Conservation (phyloP, 2,329 filamentous ascomycete species). For the Lasiodiplodia gonubiensis region DNA sequence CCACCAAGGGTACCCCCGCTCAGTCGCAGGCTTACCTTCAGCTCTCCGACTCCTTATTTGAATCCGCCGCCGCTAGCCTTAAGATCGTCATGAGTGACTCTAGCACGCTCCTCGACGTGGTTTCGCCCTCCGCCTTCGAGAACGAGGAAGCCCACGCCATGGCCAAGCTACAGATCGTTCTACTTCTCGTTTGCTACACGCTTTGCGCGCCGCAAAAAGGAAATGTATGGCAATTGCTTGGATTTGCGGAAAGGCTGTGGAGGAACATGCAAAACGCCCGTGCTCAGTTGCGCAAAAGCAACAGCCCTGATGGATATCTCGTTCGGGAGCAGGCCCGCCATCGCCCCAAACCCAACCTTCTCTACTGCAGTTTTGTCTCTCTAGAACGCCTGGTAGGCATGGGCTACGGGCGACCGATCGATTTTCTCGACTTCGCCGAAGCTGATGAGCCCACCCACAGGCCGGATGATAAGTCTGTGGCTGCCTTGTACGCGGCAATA, state of each 20-base stretch:
- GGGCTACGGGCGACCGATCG: slow-evolving; percentile 24
- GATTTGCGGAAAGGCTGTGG: slow-evolving; percentile 27
- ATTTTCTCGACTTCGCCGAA: slow-evolving; percentile 26
- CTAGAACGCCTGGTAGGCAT: slow-evolving; percentile 23
- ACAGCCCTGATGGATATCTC: slow-evolving; percentile 19
- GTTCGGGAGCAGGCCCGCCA: slow-evolving; percentile 14
- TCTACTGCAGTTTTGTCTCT: slow-evolving; percentile 24
- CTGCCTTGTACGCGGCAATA: slow-evolving; percentile 12
- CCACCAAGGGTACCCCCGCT: slow-evolving; percentile 24
- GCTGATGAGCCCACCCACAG: slow-evolving; percentile 19
- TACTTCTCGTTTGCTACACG: slow-evolving; percentile 23
- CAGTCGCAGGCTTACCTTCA: slow-evolving; percentile 28
- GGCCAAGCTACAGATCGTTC: slow-evolving; percentile 27
- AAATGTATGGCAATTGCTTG: slow-evolving; percentile 28
- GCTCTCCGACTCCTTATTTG: slow-evolving; percentile 24
- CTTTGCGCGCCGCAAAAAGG: slow-evolving; percentile 21
- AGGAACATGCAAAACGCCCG: slow-evolving; percentile 26
- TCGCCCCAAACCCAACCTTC: slow-evolving; percentile 15
- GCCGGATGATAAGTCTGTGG: slow-evolving; percentile 6
- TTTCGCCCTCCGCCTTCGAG: slow-evolving; percentile 24
- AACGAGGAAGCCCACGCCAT: slow-evolving; percentile 29
- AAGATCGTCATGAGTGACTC: slow-evolving; percentile 21
- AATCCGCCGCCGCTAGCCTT: slow-evolving; percentile 11
- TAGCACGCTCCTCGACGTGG: slow-evolving; percentile 6
- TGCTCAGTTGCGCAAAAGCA: slow-evolving; percentile 23